Evolutionary conservation across 2,329 filamentous ascomycete species (phyloP), one percentile per base, ranked within the genome.

Genomic region (Penicillium polonicum): DNA sequence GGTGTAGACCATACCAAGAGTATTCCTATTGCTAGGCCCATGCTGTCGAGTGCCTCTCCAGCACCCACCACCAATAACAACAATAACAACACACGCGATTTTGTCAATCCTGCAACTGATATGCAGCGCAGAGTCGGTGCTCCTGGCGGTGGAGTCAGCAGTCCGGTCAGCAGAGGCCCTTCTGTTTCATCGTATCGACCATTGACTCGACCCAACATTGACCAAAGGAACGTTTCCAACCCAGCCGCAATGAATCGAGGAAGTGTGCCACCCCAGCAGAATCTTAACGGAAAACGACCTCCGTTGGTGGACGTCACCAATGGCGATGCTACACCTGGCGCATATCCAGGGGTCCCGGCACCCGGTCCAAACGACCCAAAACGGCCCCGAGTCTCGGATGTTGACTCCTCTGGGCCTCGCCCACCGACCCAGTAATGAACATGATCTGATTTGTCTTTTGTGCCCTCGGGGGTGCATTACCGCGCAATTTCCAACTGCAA

Each of bases 1-100:
- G 92, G 92, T 2, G 83, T 97, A 39, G 91, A 97, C 68, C 91
- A 95, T 69, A 86, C 78, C 23, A 88, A 85, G 51, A 92, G 89
- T 5, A 87, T 88, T 52, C 91, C 92, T 0, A 77, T 96, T 2
- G 83, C 82, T 4, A 83, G 82, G 60, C 72, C 72, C 8, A 75
- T 74, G 70, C 58, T 74, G 7, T 49, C 68, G 5, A 50, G 62
- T 10, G 62, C 64, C 29, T 72, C 73, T 4, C 71, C 72, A n/a
- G 66, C 69, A 21, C 52, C 70, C 1, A 29, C 13, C 4, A 70
- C 13, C 27, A 74, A 69, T 3, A 52, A 15, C 6, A 72, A 10
- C 39, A 13, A 35, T 15, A 73, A 70, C 33, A 68, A 62, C 33
- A 58, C 68, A 12, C 69, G 71, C 38, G 72, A 74, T 52, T 72